phyloP scores from a whole-genome alignment of 345 rosid species.

The Citrus glauca region DNA sequence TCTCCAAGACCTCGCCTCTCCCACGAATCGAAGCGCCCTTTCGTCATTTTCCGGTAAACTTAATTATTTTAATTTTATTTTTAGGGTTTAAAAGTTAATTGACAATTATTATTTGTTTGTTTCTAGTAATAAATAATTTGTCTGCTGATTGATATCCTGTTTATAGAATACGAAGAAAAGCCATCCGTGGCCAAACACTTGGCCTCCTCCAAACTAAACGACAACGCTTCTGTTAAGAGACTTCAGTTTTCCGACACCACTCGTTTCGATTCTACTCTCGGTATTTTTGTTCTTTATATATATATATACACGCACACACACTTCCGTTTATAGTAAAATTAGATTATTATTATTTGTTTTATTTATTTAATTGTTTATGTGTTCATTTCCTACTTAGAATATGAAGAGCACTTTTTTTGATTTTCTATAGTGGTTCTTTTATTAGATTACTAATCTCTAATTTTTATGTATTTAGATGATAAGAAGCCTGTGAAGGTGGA shows the following conservation, averaged over 20 bases:
- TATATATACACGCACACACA: too few relatives aligned
- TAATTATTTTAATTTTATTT: not conserved
- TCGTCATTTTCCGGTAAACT: slow-evolving; percentile 29
- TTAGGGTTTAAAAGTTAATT: not conserved
- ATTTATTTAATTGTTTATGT: too few relatives aligned
- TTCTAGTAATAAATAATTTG: not conserved
- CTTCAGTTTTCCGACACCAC: slow-evolving; percentile 36
- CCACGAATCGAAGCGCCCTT: slow-evolving; percentile 34
- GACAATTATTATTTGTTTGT: not conserved
- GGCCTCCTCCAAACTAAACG: slow-evolving; percentile 7
- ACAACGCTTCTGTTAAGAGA: slow-evolving; percentile 12
- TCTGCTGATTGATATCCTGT: not conserved
- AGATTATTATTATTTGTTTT: too few relatives aligned
- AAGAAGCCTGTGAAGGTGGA: not conserved
- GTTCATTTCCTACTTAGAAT: too few relatives aligned
- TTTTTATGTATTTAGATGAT: not conserved
- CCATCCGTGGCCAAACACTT: not conserved
- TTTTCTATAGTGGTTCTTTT: not conserved
- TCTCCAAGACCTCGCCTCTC: slow-evolving; percentile 68
- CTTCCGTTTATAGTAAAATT: too few relatives aligned
- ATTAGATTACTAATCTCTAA: too few relatives aligned
- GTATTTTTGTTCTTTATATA: not conserved
- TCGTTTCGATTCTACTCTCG: slow-evolving; percentile 60
- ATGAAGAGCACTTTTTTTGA: too few relatives aligned
- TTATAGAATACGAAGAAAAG: slow-evolving; percentile 27